Percentiles rank a stretch among this genome's conserved stretches.
phyloP scores from a whole-genome alignment of 2,329 filamentous ascomycete species.

The Triangularia verruculosa region DNA sequence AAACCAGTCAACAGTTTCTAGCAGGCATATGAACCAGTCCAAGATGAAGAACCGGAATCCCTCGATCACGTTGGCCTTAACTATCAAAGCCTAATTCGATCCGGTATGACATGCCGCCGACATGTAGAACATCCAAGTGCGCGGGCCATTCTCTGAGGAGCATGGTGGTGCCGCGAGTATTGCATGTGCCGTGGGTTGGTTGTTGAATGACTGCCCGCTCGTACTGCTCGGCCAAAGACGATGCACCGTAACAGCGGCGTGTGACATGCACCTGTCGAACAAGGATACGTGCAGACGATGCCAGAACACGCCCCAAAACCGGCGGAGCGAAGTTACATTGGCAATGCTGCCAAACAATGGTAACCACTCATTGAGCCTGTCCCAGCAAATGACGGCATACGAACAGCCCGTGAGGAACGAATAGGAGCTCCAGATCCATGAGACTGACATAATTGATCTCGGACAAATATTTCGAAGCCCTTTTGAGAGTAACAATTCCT shows the following conservation, averaged over 20 bases:
- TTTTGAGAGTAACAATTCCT: too few relatives aligned
- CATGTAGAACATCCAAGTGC: too few relatives aligned
- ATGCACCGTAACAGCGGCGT: not conserved
- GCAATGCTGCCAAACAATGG: conserved; percentile 21
- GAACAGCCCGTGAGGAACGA: conserved; percentile 18
- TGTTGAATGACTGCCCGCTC: not conserved
- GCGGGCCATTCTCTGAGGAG: too few relatives aligned
- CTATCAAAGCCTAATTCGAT: too few relatives aligned
- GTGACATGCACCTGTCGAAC: not conserved
- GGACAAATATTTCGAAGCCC: too few relatives aligned
- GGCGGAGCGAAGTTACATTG: conserved; percentile 23
- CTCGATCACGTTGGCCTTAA: too few relatives aligned
- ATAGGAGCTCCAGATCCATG: conserved; percentile 23
- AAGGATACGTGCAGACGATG: conserved; percentile 14
- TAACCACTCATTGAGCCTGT: conserved; percentile 26
- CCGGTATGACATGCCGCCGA: too few relatives aligned
- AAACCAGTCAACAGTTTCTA: too few relatives aligned
- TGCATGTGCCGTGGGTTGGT: too few relatives aligned
- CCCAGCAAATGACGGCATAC: conserved; percentile 23
- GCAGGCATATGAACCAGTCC: too few relatives aligned
- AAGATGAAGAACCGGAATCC: too few relatives aligned
- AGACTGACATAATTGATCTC: not conserved
- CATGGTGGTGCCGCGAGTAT: too few relatives aligned
- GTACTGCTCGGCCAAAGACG: not conserved
- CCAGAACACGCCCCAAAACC: conserved; percentile 30